These are phyloP conservation scores for Rhodosporidiobolus odoratus DNA, from an alignment of 768 basidiomycete genomes.

Conservation along the genomic window DNA sequence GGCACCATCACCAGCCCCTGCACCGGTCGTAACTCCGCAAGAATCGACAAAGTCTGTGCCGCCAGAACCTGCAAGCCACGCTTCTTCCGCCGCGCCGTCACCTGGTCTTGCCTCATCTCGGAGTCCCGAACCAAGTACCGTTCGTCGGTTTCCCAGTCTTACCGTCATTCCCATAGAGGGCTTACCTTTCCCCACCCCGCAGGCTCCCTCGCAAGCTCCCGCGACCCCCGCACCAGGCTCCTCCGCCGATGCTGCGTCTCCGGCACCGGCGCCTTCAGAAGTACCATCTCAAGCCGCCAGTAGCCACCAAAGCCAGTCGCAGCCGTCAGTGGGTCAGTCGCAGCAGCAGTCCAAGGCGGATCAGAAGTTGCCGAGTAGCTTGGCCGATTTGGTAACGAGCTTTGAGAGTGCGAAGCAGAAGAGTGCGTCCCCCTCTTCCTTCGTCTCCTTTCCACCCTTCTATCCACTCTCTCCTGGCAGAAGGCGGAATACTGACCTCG, in stretches of 20 bases:
- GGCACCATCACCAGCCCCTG: constrained; percentile 40
- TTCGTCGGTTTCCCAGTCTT: background rate
- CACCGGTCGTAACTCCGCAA: background rate
- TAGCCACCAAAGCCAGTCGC: constrained; percentile 1
- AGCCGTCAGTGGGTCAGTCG: constrained; percentile 39
- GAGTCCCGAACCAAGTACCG: background rate
- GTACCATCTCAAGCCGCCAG: background rate
- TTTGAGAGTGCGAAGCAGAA: constrained; percentile 97
- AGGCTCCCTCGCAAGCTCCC: constrained; percentile 1
- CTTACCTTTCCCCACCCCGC: background rate
- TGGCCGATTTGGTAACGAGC: constrained; percentile 87
- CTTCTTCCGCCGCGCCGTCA: constrained; percentile 19
- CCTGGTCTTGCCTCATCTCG: constrained; percentile 6
- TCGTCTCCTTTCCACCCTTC: background rate
- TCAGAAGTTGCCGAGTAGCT: constrained; percentile 62
- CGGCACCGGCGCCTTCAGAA: background rate
- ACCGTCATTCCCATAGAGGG: background rate
- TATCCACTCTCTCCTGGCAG: no score
- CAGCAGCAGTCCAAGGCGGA: constrained; percentile 50
- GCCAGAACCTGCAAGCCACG: constrained; percentile 13
- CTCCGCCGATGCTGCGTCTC: constrained; percentile 10
- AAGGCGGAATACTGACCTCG: background rate
- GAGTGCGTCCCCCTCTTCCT: constrained; percentile 52
- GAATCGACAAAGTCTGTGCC: constrained; percentile 10
- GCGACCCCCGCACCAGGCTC: constrained; percentile 11